Evolutionary conservation across 2,329 filamentous ascomycete genomes (phyloP).

Genomic region (Colletotrichum orbiculare): DNA sequence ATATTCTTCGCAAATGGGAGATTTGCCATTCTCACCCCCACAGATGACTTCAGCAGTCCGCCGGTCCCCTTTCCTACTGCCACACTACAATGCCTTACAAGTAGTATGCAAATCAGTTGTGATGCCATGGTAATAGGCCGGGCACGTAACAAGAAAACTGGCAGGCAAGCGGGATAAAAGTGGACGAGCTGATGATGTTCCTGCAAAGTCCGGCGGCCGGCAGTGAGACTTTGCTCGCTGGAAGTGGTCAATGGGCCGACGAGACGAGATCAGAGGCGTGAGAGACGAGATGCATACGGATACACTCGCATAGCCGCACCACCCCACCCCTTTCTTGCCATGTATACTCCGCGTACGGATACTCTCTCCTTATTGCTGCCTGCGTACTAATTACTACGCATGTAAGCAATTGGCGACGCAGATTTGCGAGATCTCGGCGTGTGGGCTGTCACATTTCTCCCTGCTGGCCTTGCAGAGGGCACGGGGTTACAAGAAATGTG

Average conservation of each 20-base stretch:
- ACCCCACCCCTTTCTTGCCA: not conserved
- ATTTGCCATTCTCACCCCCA: too few species aligned
- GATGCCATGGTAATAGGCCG: not conserved
- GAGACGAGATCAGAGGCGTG: not conserved
- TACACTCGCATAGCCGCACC: not conserved
- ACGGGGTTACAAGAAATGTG: not conserved
- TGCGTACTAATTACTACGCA: too few species aligned
- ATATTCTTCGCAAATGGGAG: too few species aligned
- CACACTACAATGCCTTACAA: too few species aligned
- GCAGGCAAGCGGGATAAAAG: slow-evolving; percentile 10
- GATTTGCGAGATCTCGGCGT: slow-evolving; percentile 32
- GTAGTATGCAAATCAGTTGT: too few species aligned
- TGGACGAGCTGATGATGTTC: slow-evolving; percentile 9
- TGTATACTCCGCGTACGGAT: too few species aligned
- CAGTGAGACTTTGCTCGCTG: slow-evolving; percentile 21
- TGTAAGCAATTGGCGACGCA: slow-evolving; percentile 7
- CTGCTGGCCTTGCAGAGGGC: slow-evolving; percentile 6
- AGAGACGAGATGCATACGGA: not conserved
- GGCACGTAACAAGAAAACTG: not conserved
- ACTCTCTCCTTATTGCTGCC: too few species aligned
- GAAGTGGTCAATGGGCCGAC: slow-evolving; percentile 17
- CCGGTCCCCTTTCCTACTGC: too few species aligned
- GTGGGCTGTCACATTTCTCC: slow-evolving; percentile 26
- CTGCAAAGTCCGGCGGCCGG: slow-evolving; percentile 19
- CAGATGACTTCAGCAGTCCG: too few species aligned